These are phyloP conservation scores for Paracoccidioides brasiliensis DNA, from an alignment of 2,329 filamentous ascomycete genomes.

Conservation along the genomic window DNA sequence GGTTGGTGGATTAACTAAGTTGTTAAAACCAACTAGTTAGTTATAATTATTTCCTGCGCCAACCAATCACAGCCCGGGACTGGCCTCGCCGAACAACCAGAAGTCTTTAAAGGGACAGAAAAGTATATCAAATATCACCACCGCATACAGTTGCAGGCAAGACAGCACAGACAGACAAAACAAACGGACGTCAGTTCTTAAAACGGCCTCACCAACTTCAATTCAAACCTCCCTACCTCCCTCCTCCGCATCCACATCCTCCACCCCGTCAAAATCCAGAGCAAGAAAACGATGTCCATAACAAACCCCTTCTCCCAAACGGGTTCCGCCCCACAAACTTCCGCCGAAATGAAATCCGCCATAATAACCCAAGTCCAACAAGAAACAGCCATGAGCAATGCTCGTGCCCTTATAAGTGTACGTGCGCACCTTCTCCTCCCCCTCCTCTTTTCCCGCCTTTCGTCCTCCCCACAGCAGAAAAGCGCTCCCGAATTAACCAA, in stretches of 20 bases:
- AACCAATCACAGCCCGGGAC: background rate
- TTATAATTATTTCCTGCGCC: too few relatives aligned
- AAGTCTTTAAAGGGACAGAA: background rate
- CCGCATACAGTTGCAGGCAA: too few relatives aligned
- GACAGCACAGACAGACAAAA: background rate
- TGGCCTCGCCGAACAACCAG: background rate
- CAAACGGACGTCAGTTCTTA: background rate
- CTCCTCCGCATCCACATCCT: background rate
- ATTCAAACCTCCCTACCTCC: background rate
- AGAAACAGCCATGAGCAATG: slow-evolving; percentile 55
- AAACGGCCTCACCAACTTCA: background rate
- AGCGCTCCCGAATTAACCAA: background rate
- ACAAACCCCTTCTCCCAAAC: slow-evolving; percentile 25
- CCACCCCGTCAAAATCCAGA: too few relatives aligned
- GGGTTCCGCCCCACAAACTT: slow-evolving; percentile 15
- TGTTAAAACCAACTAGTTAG: too few relatives aligned
- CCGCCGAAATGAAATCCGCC: slow-evolving; percentile 36
- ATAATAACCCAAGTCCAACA: slow-evolving; percentile 51
- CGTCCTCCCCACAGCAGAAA: background rate
- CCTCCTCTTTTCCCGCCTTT: background rate
- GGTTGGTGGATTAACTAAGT: too few relatives aligned
- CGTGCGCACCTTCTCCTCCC: slow-evolving; percentile 12
- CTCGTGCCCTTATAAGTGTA: slow-evolving; percentile 57
- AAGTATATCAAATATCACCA: background rate
- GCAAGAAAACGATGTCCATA: slow-evolving; percentile 22